phyloP scores from a whole-genome alignment of 164 flowering plant genomes.

The Echeveria elegans region DNA sequence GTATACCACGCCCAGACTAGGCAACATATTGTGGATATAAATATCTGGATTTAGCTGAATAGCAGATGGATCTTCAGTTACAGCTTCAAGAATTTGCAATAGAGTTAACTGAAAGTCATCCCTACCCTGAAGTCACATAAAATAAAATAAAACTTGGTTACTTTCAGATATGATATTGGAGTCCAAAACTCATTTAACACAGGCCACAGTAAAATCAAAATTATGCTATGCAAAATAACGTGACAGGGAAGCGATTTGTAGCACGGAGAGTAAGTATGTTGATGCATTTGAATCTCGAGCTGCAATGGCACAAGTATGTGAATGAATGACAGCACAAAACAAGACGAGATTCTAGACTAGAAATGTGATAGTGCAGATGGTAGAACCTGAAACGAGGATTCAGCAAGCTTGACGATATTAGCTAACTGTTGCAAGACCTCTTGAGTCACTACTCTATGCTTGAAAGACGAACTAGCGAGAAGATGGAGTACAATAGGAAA shows the following conservation, averaged over 20 bases:
- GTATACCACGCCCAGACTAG: constrained; percentile 66
- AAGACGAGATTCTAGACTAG: not conserved
- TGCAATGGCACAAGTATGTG: not conserved
- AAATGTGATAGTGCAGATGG: not conserved
- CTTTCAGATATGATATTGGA: not conserved
- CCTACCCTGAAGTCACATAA: constrained; percentile 54
- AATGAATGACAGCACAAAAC: not conserved
- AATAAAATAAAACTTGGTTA: not conserved
- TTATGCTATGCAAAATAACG: not conserved
- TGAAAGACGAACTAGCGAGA: constrained; percentile 72
- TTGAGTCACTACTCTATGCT: constrained; percentile 43
- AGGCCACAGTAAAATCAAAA: not conserved
- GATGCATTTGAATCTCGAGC: not conserved
- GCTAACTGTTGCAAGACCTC: constrained; percentile 79
- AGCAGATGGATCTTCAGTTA: constrained; percentile 58
- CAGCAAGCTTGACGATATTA: constrained; percentile 54
- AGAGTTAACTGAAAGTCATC: constrained; percentile 94
- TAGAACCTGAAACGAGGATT: constrained; percentile 80
- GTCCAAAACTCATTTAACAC: not conserved
- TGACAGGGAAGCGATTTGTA: not conserved
- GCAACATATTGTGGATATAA: constrained; percentile 54
- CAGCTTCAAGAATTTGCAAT: constrained; percentile 68
- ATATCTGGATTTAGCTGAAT: constrained; percentile 41
- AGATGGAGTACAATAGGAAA: constrained; percentile 89
- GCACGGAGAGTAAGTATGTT: not conserved